A percentile compares a stretch with the other conserved stretches of the same genome.
phyloP scores from a whole-genome alignment of 2,329 filamentous ascomycete species.

The Ceratocystis cubensis region DNA sequence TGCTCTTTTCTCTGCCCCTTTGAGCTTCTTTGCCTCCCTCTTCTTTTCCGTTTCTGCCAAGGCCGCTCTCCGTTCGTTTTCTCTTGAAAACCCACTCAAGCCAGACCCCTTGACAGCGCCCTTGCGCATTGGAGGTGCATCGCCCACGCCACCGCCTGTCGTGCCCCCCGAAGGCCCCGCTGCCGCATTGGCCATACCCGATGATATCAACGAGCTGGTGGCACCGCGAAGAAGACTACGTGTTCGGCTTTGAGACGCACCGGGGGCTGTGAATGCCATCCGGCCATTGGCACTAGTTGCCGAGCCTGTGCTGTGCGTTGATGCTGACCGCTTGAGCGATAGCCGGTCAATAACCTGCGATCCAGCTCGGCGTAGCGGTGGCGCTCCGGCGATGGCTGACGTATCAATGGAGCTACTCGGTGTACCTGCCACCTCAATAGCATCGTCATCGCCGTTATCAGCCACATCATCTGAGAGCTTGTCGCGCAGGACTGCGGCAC shows the following conservation, averaged over 20 bases:
- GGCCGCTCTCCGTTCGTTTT: constrained; percentile 44
- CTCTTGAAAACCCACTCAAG: constrained; percentile 47
- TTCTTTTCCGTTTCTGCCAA: constrained; percentile 45
- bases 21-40: constrained; percentile 45
- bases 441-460: constrained; percentile 32
- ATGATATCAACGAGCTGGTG: constrained; percentile 44
- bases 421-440: constrained; percentile 8
- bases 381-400: constrained; percentile 5
- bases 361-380: constrained; percentile 29
- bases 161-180: constrained; percentile 14
- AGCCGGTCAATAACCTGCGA: constrained; percentile 58
- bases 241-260: constrained; percentile 39
- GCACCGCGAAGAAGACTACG: constrained; percentile 61
- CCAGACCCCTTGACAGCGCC: constrained; percentile 48
- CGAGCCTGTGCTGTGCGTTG: constrained; percentile 26
- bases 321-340: constrained; percentile 47
- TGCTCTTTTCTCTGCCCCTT: constrained; percentile 44
- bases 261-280: constrained; percentile 44
- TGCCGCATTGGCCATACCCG: constrained; percentile 25
- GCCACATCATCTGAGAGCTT: constrained; percentile 39
- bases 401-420: constrained; percentile 20
- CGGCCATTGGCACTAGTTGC: constrained; percentile 30
- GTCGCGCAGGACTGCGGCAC: constrained; percentile 36
- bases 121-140: constrained; percentile 44
- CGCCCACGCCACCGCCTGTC: constrained; percentile 27